Evolutionary conservation across 2,329 filamentous ascomycete species (phyloP), one percentile per base, ranked within the genome.

Genomic region (Arthrobotrys musiformis): DNA sequence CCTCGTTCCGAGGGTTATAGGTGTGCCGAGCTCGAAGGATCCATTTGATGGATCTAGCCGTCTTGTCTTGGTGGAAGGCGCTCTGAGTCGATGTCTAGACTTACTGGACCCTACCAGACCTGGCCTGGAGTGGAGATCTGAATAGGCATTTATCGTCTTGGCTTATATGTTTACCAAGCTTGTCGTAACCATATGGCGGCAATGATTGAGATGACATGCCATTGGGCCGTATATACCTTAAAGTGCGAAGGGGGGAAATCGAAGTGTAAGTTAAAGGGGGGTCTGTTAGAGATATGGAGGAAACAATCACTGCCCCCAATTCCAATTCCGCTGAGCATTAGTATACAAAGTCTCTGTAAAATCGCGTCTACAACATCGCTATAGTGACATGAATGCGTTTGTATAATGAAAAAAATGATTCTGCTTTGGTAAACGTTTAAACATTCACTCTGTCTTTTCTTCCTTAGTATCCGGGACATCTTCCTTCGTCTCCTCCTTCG

Each of bases 391-490:
- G n/a, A 15, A 42, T 19, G n/a, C 4, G 50, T 30, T 24, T 48
- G 48, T 50, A 7, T 9, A 50, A 22, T 46, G 3, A 52, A 26
- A 3, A 52, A 26, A 19, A 17, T 42, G 8, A n/a, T 15, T 35
- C 3, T 48, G 26, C 28, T 37, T n/a, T 17, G 15, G n/a, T n/a
- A n/a, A n/a, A n/a, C n/a, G n/a, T n/a, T n/a, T 7, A 66, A 50
- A 28, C 28, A n/a, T 54, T 42, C 64, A 70, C 40, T 56, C 72
- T 7, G 11, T 26, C 46, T 64, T 70, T 22, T 66, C 73, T 50
- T 60, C 64, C 6, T 26, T 33, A 26, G 60, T 48, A 60, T 76
- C 72, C 1, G 72, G 72, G 5, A 76, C 66, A n/a, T 66, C 73
- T 17, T 42, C 30, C 44, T 35, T 9, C 64, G 22, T 50, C 50